phyloP scores from a whole-genome alignment of 2,329 filamentous ascomycete species.

The Camptophora hylomeconis region DNA sequence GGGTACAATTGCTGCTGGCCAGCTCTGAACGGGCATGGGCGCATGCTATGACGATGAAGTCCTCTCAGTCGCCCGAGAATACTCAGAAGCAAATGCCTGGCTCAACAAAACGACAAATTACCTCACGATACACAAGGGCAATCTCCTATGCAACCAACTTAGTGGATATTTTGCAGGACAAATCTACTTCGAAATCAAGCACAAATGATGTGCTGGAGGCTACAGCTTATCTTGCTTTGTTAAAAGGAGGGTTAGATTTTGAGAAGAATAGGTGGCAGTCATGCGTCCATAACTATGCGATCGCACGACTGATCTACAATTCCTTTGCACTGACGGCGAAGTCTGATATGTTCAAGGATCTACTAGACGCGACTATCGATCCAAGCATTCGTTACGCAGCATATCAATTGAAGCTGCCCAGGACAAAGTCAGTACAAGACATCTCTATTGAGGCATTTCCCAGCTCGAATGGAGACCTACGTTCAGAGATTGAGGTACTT shows the following conservation, averaged over 20 bases:
- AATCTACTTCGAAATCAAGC: conserved; percentile 49
- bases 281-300: conserved; percentile 63
- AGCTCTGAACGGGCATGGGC: conserved; percentile 88
- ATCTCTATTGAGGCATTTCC: conserved; percentile 74
- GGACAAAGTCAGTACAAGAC: conserved; percentile 66
- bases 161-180: conserved; percentile 51
- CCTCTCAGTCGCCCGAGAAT: conserved; percentile 63
- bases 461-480: conserved; percentile 40
- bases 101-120: conserved; percentile 72
- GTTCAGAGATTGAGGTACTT: conserved; percentile 55
- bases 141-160: conserved; percentile 56
- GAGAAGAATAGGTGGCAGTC: conserved; percentile 78
- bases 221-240: conserved; percentile 64
- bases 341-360: conserved; percentile 72
- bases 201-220: conserved; percentile 69
- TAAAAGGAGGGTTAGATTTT: conserved; percentile 66
- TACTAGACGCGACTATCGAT: conserved; percentile 75
- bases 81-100: conserved; percentile 61
- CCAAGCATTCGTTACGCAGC: conserved; percentile 89
- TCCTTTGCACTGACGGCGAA: conserved; percentile 54
- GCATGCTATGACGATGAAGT: conserved; percentile 89
- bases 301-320: conserved; percentile 70
- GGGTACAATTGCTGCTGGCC: conserved; percentile 65
- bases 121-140: conserved; percentile 75
- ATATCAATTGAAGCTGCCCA: conserved; percentile 77